A percentile compares a stretch with the other conserved stretches of the same genome.
These are phyloP conservation scores for Chlorella sp. DNA, from an alignment of 139 green algal genomes.

Conservation along the genomic window DNA sequence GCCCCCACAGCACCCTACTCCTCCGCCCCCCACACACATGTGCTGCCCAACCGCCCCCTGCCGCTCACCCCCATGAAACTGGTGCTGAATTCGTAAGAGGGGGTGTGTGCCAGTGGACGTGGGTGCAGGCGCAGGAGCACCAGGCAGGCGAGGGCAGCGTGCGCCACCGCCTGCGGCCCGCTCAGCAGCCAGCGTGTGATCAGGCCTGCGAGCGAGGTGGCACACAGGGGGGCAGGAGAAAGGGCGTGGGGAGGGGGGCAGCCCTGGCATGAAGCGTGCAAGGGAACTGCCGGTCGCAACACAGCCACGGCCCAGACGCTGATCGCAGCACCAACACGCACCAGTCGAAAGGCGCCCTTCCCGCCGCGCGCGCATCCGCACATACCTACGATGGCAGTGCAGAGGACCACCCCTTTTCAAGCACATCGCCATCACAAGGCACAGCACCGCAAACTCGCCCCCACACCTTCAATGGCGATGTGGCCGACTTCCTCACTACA, in stretches of 20 bases:
- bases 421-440: too few relatives aligned
- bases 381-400: too few relatives aligned
- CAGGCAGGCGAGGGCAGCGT: constrained; percentile 29
- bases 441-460: too few relatives aligned
- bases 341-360: too few relatives aligned
- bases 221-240: not conserved
- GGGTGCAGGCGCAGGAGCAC: constrained; percentile 61
- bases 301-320: too few relatives aligned
- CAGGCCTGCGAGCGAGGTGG: not conserved
- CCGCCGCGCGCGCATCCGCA: too few relatives aligned
- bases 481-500: not conserved
- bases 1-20: too few relatives aligned
- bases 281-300: not conserved
- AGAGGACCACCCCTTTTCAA: too few relatives aligned
- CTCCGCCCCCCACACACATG: too few relatives aligned
- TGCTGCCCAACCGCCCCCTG: too few relatives aligned
- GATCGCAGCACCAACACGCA: too few relatives aligned
- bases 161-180: not conserved
- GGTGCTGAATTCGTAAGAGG: constrained; percentile 53
- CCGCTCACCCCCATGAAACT: constrained; percentile 18
- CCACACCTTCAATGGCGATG: too few relatives aligned
- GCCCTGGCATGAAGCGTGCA: not conserved
- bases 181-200: not conserved
- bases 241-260: not conserved
- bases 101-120: constrained; percentile 50